phyloP scores from a whole-genome alignment of 2,329 filamentous ascomycete species.

The Exophiala sp. region DNA sequence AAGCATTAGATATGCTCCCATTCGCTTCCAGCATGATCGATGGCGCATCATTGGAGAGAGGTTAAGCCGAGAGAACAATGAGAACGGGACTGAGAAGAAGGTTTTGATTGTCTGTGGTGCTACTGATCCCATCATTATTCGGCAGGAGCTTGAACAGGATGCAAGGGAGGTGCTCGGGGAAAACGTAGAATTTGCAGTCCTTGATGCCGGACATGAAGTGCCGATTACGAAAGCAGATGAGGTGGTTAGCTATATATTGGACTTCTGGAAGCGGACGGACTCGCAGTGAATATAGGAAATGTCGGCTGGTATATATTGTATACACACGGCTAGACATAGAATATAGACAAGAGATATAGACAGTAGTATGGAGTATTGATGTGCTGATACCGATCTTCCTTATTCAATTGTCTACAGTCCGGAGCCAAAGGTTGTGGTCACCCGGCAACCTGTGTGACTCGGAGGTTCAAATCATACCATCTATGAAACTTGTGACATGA shows the following conservation, averaged over 20 bases:
- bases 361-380: no score
- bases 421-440: no score
- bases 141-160: conserved; percentile 59
- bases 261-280: conserved; percentile 35
- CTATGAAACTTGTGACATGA: no score
- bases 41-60: conserved; percentile 55
- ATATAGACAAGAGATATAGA: not conserved
- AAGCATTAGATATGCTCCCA: conserved; percentile 63
- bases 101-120: conserved; percentile 62
- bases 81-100: conserved; percentile 34
- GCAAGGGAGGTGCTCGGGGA: conserved; percentile 52
- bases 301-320: not conserved
- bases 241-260: conserved; percentile 50
- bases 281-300: not conserved
- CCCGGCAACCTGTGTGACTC: no score
- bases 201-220: conserved; percentile 65
- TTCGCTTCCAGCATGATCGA: conserved; percentile 56
- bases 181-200: conserved; percentile 52
- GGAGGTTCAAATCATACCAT: no score
- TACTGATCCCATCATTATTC: conserved; percentile 61
- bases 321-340: not conserved
- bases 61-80: conserved; percentile 41
- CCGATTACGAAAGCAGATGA: conserved; percentile 57
- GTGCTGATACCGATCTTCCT: no score
- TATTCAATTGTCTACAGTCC: no score